phyloP scores from a whole-genome alignment of 805 yeast species.

The Candida namnaoensis region DNA sequence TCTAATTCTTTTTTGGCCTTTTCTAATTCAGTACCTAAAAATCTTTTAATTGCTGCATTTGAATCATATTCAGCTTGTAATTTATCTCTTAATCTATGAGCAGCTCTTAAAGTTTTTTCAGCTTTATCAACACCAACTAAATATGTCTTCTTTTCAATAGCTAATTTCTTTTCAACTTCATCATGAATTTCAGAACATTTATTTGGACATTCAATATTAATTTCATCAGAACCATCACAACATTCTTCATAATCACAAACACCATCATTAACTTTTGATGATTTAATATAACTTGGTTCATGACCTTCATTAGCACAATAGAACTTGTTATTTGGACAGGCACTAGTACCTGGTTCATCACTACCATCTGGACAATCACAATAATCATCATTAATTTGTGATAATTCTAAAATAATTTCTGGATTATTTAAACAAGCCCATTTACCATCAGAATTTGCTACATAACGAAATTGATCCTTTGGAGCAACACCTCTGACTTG shows the following conservation, averaged over 20 bases:
- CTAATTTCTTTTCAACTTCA: slow-evolving; percentile 6
- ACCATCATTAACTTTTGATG: slow-evolving; percentile 75
- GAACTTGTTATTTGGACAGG: slow-evolving; percentile 51
- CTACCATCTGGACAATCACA: slow-evolving; percentile 98
- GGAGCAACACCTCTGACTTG: too few relatives aligned
- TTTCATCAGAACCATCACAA: slow-evolving; percentile 94
- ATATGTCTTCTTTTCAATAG: slow-evolving; percentile 4
- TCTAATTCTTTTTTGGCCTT: slow-evolving; percentile 3
- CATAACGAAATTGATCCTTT: slow-evolving; percentile 31
- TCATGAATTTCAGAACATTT: slow-evolving; percentile 20
- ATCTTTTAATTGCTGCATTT: slow-evolving; percentile 1
- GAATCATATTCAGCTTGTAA: slow-evolving; percentile 19
- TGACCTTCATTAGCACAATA: slow-evolving; percentile 77
- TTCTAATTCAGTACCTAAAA: slow-evolving; percentile 5
- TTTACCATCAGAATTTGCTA: slow-evolving; percentile 38
- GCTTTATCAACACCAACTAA: slow-evolving; percentile 12
- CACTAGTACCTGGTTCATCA: slow-evolving; percentile 94
- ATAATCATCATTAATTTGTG: slow-evolving; percentile 75
- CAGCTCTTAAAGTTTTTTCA: slow-evolving; percentile 10
- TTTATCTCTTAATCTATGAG: slow-evolving; percentile 13
- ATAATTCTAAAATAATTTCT: slow-evolving; percentile 46
- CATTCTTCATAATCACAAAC: slow-evolving; percentile 83
- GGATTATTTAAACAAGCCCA: slow-evolving; percentile 73
- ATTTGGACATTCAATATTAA: slow-evolving; percentile 15
- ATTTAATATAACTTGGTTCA: slow-evolving; percentile 50